A percentile compares a stretch with the other conserved stretches of the same genome.
Evolutionary conservation across 2,329 filamentous ascomycete species (phyloP).

Genomic region (Ambrosiella xylebori): DNA sequence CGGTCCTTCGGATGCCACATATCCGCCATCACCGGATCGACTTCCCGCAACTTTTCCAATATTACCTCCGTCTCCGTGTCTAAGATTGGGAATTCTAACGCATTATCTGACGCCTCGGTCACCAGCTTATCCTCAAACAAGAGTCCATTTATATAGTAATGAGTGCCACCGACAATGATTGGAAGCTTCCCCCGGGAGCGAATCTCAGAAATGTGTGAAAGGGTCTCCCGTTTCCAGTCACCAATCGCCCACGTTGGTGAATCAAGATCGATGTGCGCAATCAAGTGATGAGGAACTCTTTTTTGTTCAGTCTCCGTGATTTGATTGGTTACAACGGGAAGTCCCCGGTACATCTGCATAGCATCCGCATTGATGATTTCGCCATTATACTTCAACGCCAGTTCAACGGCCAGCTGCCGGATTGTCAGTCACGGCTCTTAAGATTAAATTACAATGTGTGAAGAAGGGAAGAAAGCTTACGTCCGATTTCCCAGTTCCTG

Average conservation of each 20-base stretch:
- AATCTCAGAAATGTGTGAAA: slow-evolving; percentile 58
- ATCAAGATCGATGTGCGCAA: slow-evolving; percentile 59
- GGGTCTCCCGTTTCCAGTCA: slow-evolving; percentile 55
- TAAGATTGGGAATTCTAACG: slow-evolving; percentile 46
- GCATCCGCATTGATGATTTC: slow-evolving; percentile 96
- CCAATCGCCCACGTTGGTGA: slow-evolving; percentile 73
- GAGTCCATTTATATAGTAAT: slow-evolving; percentile 85
- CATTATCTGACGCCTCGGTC: slow-evolving; percentile 22
- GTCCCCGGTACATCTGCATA: slow-evolving; percentile 87
- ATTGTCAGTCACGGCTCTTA: slow-evolving; percentile 2
- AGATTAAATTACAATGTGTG: background rate
- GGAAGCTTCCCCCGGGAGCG: slow-evolving; percentile 61
- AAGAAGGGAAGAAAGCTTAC: slow-evolving; percentile 28
- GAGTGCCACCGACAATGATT: slow-evolving; percentile 83
- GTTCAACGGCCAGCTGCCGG: slow-evolving; percentile 64
- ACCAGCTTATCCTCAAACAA: slow-evolving; percentile 62
- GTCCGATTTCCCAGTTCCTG: slow-evolving; percentile 85
- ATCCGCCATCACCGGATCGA: slow-evolving; percentile 78
- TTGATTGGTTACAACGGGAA: slow-evolving; percentile 94
- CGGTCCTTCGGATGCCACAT: slow-evolving; percentile 89
- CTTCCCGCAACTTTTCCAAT: slow-evolving; percentile 52
- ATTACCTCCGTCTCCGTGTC: slow-evolving; percentile 54
- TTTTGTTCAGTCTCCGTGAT: slow-evolving; percentile 57
- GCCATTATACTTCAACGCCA: slow-evolving; percentile 69
- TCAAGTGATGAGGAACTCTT: slow-evolving; percentile 72